These are phyloP conservation scores for Acanthamoeba royreba DNA, from an alignment of 208 protist species.

Conservation along the genomic window DNA sequence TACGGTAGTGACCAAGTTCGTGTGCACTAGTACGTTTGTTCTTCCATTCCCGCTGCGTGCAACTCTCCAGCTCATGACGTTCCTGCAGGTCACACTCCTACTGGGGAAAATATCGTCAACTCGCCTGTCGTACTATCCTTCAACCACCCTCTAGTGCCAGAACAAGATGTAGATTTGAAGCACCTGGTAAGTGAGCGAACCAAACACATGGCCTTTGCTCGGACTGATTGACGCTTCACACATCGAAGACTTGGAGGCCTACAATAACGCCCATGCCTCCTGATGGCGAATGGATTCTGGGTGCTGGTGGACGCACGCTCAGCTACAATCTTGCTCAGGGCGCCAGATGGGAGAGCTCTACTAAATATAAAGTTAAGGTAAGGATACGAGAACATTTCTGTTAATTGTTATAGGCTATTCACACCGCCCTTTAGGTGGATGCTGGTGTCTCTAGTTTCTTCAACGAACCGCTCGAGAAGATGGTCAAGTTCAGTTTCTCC, in stretches of 20 bases:
- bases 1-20: background rate
- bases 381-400: no score
- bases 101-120: no score
- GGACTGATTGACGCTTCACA: background rate
- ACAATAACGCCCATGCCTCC: background rate
- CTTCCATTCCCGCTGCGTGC: background rate
- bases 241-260: background rate
- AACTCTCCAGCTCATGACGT: background rate
- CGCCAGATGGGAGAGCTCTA: background rate
- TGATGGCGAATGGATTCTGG: background rate
- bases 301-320: background rate
- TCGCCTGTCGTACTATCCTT: background rate
- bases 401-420: no score
- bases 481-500: background rate
- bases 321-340: background rate
- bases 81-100: no score
- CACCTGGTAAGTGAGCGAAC: no score
- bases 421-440: no score
- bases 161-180: background rate
- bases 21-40: background rate
- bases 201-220: no score
- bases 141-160: conserved; percentile 21
- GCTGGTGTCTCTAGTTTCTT: background rate
- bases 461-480: background rate
- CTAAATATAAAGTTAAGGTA: conserved; percentile 32